Evolutionary conservation across 768 basidiomycete genomes (phyloP).

Genomic region (Russula griseocarnosa): DNA sequence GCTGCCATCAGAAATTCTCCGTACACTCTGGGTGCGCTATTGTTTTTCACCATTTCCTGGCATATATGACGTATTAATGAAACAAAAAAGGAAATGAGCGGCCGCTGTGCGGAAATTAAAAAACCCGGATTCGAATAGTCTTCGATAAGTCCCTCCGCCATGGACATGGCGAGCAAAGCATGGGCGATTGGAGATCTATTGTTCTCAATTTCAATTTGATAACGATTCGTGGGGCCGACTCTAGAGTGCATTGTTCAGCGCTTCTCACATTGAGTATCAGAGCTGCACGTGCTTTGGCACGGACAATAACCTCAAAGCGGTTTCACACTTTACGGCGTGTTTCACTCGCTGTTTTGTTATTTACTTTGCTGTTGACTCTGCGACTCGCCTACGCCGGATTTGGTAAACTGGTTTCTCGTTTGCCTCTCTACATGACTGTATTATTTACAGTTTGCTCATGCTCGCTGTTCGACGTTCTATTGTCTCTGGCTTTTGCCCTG

Average conservation of each 20-base stretch:
- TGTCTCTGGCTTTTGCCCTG: neutral
- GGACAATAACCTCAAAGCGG: neutral
- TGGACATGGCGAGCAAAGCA: neutral
- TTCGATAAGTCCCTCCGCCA: neutral
- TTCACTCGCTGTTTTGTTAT: too few relatives aligned
- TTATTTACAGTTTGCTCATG: neutral
- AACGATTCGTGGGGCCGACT: neutral
- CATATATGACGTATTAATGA: neutral
- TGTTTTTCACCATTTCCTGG: neutral
- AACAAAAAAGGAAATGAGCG: neutral
- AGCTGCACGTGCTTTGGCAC: neutral
- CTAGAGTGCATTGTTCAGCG: neutral
- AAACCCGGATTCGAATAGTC: neutral
- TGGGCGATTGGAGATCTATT: neutral
- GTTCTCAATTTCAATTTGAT: neutral
- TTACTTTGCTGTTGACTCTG: too few relatives aligned
- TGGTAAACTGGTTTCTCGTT: too few relatives aligned
- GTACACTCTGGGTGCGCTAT: neutral
- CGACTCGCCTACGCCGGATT: too few relatives aligned
- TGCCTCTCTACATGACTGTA: neutral
- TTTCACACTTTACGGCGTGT: too few relatives aligned
- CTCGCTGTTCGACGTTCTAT: neutral
- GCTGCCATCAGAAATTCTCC: neutral
- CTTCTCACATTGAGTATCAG: neutral
- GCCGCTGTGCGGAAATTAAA: neutral